Evolutionary conservation across 2,329 filamentous ascomycete genomes (phyloP).

Genomic region (Alternaria angustiovoidea): DNA sequence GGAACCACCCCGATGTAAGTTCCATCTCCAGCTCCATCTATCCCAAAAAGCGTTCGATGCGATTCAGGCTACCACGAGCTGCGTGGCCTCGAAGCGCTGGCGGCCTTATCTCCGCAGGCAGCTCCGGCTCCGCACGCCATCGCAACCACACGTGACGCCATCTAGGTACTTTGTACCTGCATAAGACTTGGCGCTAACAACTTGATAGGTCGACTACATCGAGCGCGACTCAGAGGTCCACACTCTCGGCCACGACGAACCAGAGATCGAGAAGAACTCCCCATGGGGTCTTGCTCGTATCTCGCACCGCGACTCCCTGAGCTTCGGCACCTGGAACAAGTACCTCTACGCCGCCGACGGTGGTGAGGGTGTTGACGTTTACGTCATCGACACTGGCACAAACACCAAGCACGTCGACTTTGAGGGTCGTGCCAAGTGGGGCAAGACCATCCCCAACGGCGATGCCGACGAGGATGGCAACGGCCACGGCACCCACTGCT

Average conservation of each 20-base stretch:
- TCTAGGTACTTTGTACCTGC: constrained; percentile 18
- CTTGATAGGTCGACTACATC: constrained; percentile 85
- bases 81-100: constrained; percentile 7
- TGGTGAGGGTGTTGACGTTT: constrained; percentile 97
- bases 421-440: constrained; percentile 93
- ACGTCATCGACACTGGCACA: constrained; percentile 97
- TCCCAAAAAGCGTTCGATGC: background rate
- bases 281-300: constrained; percentile 99
- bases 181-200: constrained; percentile 38
- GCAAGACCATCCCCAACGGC: constrained; percentile 88
- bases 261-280: constrained; percentile 83
- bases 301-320: constrained; percentile 87
- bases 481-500: constrained; percentile 99
- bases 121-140: constrained; percentile 39
- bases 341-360: constrained; percentile 90
- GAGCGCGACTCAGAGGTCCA: constrained; percentile 94
- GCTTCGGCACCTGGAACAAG: constrained; percentile 96
- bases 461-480: constrained; percentile 94
- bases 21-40: background rate
- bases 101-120: constrained; percentile 40
- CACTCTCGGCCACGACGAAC: constrained; percentile 66
- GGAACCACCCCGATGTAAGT: constrained; percentile 96
- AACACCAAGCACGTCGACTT: constrained; percentile 96
- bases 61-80: background rate
- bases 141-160: constrained; percentile 36